Base-by-base conservation (phyloP, 129 eudicot species). In the Sambucus nigra region DNA sequence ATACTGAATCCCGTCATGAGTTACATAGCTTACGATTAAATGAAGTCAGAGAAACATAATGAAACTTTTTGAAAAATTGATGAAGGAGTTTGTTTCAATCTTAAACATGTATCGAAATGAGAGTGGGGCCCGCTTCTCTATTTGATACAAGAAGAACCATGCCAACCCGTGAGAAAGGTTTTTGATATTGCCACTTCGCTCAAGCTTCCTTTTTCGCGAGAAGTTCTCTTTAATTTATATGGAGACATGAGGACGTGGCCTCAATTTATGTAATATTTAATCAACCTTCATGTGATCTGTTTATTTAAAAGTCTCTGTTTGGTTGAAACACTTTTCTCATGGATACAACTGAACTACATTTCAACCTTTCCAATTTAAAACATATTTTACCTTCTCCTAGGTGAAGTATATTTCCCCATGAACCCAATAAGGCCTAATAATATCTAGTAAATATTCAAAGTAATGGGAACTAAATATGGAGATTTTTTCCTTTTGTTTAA, bases 21-120 rank as follows among this genome's bases (percentile, higher is more conserved):
- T 44, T 9, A 7, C 42, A 35, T n/a, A n/a, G n/a, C n/a, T n/a
- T n/a, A n/a, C n/a, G n/a, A n/a, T n/a, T n/a, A n/a, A n/a, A n/a
- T n/a, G n/a, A n/a, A n/a, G 72, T 5, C 52, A 41, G 41, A 53
- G 54, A 53, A 72, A 39, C 59, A 10, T 65, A 10, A 47, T 66
- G 77, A 53, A 60, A 35, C 64, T 72, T 31, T 60, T 64, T 45
- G 68, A 59, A 5, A 32, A 68, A 31, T 59, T 72, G 72, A 50
- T 60, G 47, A 65, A 45, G 48, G 53, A 52, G 8, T 59, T 72
- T 18, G 52, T 57, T 38, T 72, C 42, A 24, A 51, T 32, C 22
- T 24, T 72, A 40, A 53, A 1, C 40, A 53, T 11, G 5, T 51
- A 2, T 45, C 64, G 0, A 68, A 66, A 15, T 17, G 26, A 10